Base-by-base conservation (phyloP, 257 asterid species). In the Parsonsia alboflavescens region DNA sequence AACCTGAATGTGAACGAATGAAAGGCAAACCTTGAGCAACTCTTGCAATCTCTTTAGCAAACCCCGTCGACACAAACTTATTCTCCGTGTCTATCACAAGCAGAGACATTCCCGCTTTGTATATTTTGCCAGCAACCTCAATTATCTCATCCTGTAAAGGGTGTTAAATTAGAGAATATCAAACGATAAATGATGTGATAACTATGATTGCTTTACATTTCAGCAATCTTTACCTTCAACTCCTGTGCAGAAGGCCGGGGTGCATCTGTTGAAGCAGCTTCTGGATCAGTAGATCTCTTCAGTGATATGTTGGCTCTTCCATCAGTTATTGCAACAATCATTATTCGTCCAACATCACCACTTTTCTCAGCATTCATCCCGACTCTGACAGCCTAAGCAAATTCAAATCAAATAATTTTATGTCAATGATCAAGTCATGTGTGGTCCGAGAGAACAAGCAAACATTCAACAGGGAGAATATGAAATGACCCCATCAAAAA, bases 301-400 rank as follows among this genome's bases (percentile, higher is more conserved):
- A 94, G 91, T 16, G 97, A 94, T 79, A 94, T 89, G 85, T 94
- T 94, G 21, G 99, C 99, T 81, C 99, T 88, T 57, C 99, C 99
- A 75, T 94, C 99, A 61, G 99, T 92, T 82, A 94, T 86, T 53
- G 93, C 96, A 52, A 94, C 99, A 61, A 94, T 90, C 99, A 94
- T 94, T 76, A 92, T 87, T 22, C 97, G 96, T 42, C 99, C 99
- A 76, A 94, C 99, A 66, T 92, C 97, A 44, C 99, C 97, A 71
- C 97, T 94, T 86, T 94, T 94, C 84, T 94, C 97, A 41, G 99
- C 99, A 59, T 94, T 94, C 88, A 92, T 82, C 74, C 97, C 99
- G 62, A 92, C 99, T 86, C 99, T 82, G 68, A 94, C 97, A 80
- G 99, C 97, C 99, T 93, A 79, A 21, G 66, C 30, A 84, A 61